phyloP scores from a whole-genome alignment of 140 eudicot genomes.

The Senecio squalidus region DNA sequence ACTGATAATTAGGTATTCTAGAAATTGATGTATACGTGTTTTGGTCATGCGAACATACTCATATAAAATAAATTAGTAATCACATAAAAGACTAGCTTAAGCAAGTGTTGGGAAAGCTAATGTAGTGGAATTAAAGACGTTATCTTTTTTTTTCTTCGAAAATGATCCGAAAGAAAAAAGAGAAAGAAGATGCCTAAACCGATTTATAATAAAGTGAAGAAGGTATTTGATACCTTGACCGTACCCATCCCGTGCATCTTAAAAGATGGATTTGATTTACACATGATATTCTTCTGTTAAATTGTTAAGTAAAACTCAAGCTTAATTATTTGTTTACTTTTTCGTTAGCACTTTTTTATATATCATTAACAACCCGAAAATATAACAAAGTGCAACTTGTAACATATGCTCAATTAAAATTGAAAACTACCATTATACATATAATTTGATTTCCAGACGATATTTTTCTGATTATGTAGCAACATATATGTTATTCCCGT shows the following conservation, averaged over 20 bases:
- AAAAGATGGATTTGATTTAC: neutral
- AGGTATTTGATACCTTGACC: constrained; percentile 30
- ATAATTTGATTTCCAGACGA: too few relatives aligned
- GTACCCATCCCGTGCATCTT: constrained; percentile 26
- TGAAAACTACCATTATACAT: too few relatives aligned
- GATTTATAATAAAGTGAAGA: constrained; percentile 1
- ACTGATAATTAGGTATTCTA: neutral
- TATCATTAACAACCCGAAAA: too few relatives aligned
- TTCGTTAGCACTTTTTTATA: too few relatives aligned
- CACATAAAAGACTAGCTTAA: neutral
- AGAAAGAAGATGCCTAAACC: neutral
- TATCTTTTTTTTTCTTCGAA: constrained; percentile 3
- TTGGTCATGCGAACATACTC: constrained; percentile 1
- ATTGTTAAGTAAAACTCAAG: too few relatives aligned
- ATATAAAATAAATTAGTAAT: neutral
- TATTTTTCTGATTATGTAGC: too few relatives aligned
- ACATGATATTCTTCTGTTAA: too few relatives aligned
- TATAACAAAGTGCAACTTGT: too few relatives aligned
- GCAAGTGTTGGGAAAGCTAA: constrained; percentile 10
- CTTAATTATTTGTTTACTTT: too few relatives aligned
- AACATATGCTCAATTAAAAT: too few relatives aligned
- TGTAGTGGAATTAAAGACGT: constrained; percentile 13
- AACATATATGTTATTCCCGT: too few relatives aligned
- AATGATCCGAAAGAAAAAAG: neutral
- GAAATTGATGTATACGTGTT: neutral